Base-by-base conservation (phyloP, 2,329 filamentous ascomycete genomes). In the Diaporthe vaccinii region DNA sequence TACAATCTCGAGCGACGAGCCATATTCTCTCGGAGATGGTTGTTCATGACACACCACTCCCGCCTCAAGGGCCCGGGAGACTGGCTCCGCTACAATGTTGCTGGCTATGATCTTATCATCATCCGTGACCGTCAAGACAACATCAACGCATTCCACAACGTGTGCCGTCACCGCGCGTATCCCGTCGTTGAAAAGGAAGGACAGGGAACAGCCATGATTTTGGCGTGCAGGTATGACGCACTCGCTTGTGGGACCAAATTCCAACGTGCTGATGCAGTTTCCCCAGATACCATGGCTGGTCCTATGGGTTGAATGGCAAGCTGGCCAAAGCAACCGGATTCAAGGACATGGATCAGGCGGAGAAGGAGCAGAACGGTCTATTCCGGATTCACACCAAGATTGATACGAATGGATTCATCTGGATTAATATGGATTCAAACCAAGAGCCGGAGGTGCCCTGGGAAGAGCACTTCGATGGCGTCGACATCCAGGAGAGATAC, bases 321-420 rank as follows among this genome's bases (percentile, higher is more conserved):
- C 80, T 87, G 3, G 83, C 84, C 44, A 87, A 87, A 49, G 85
- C 85, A 0, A 85, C 85, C 0, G 80, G 83, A 0, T 86, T 85
- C 74, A 82, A 85, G 44, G 79, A 82, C 0, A 78, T 86, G 4
- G 65, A 78, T 3, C 81, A 80, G 41, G 86, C 86, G 70, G 82
- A 86, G 67, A 85, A 84, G 76, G 75, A 75, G n/a, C 79, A 84
- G 75, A 79, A 90, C 76, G 82, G 85, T n/a, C 81, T 90, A 0
- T 86, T 89, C 74, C 82, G 81, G 0, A 83, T 89, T 51, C 86
- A 88, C 73, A 82, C 87, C 8, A 84, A 85, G 55, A 78, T 87
- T 44, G 87, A 88, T 77, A 73, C 72, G 31, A 83, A 84, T 31
- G 86, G 86, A 22, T 89, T 89, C 77, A 80, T 89, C 62, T 89